Evolutionary conservation across 208 protist species (phyloP), one percentile per base, ranked within the genome.

Genomic region (Ichthyophonus hoferi): DNA sequence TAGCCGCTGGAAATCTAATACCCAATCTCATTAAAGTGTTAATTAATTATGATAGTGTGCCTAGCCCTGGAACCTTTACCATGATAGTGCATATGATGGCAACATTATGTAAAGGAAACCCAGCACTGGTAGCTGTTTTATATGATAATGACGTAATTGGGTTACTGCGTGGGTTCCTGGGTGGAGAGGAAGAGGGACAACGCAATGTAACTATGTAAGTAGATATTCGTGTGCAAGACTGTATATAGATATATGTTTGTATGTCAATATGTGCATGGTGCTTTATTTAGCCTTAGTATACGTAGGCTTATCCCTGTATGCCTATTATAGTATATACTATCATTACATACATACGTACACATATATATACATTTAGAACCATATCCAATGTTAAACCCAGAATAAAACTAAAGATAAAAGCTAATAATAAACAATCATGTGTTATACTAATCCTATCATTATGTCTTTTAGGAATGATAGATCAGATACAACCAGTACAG

Each of bases 41-140:
- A n/a, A n/a, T n/a, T n/a, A n/a, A n/a, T n/a, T n/a, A n/a, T n/a
- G n/a, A n/a, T n/a, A 1, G 1, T 86, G 17, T n/a, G 17, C 12
- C 67, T 3, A 1, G 40, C 12, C 17, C n/a, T 1, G 76, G 38
- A 0, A 91, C 89, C 31, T 88, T 58, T 42, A 91, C 89, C 2
- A 91, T 91, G 89, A 58, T 88, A 2, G 40, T 90, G 33, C 42
- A 83, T 14, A 88, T 76, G 24, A 67, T 91, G 42, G 2, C 89
- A 3, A 39, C 42, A 7, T 35, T 88, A 3, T 79, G 2, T 2
- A 40, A 39, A 39, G 67, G 79, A 17, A 37, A n/a, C 40, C 87
- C 87, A 34, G 35, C 3, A 24, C 40, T 83, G 41, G 76, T 82
- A 7, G 33, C 1, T 0, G 33, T 24, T 12, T 39, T 90, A 31